Evolutionary conservation across 1,139 yeast genomes (phyloP).

Genomic region (Pichia sp.): DNA sequence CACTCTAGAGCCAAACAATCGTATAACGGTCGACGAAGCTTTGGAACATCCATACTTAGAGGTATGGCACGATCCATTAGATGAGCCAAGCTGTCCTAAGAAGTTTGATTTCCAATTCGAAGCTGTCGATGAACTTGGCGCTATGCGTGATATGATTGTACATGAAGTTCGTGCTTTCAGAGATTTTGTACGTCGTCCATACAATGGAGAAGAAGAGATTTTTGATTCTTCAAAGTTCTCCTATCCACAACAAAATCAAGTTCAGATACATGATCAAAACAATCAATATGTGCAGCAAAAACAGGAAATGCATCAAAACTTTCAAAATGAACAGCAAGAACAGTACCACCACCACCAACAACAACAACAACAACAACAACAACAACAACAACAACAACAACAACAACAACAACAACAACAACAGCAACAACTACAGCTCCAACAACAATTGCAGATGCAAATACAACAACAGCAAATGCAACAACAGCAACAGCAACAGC

Average conservation of each 20-base stretch:
- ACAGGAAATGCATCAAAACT: slow-evolving; percentile 1
- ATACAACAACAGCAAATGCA: slow-evolving; percentile 3
- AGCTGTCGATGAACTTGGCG: slow-evolving; percentile 70
- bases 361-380: not conserved
- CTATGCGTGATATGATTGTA: slow-evolving; percentile 69
- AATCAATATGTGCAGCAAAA: no score
- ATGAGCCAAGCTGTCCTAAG: slow-evolving; percentile 80
- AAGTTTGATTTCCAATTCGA: slow-evolving; percentile 90
- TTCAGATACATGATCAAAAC: not conserved
- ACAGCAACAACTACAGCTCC: not conserved
- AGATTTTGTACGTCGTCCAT: slow-evolving; percentile 70
- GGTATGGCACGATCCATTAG: slow-evolving; percentile 96
- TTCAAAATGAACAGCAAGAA: not conserved
- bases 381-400: slow-evolving; percentile 1
- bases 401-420: not conserved
- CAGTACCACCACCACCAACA: slow-evolving; percentile 1
- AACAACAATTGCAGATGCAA: not conserved
- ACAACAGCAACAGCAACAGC: slow-evolving; percentile 11
- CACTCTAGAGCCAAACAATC: slow-evolving; percentile 76
- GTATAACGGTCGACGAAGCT: slow-evolving; percentile 88
- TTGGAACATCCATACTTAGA: slow-evolving; percentile 80
- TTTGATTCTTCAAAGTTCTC: slow-evolving; percentile 19
- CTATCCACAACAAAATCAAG: slow-evolving; percentile 6
- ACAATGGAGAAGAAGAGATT: slow-evolving; percentile 52
- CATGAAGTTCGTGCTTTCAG: slow-evolving; percentile 79